A percentile compares a stretch with the other conserved stretches of the same genome.
Conservation (phyloP, 2,329 filamentous ascomycete genomes). For the Graphilbum ipis-grandicollis region DNA sequence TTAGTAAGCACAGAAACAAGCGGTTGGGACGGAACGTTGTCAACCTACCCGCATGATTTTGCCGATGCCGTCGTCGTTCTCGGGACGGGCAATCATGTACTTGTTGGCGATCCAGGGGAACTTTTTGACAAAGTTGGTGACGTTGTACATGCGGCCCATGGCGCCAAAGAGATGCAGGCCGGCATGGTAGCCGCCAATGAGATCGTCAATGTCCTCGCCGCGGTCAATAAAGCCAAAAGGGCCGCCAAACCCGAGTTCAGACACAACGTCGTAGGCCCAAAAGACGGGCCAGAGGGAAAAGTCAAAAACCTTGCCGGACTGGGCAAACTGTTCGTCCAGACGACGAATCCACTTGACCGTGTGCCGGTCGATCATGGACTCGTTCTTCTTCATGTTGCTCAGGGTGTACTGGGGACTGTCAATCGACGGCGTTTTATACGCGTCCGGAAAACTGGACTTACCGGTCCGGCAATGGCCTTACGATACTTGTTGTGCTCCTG, state of each 20-base stretch:
- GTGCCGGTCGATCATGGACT: constrained; percentile 32
- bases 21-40: too few relatives aligned
- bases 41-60: constrained; percentile 25
- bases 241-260: constrained; percentile 35
- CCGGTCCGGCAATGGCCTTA: constrained; percentile 34
- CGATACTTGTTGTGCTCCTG: constrained; percentile 31
- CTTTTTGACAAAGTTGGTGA: constrained; percentile 35
- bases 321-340: constrained; percentile 27
- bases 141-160: constrained; percentile 32
- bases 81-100: constrained; percentile 33
- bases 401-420: constrained; percentile 31
- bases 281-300: constrained; percentile 38
- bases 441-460: too few relatives aligned
- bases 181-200: constrained; percentile 37
- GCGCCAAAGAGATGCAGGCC: constrained; percentile 32
- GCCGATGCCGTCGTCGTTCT: constrained; percentile 35
- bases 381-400: constrained; percentile 39
- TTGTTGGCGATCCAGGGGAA: constrained; percentile 27
- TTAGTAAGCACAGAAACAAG: background rate
- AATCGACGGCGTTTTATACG: too few relatives aligned
- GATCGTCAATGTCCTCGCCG: constrained; percentile 30
- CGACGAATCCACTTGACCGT: constrained; percentile 31
- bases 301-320: constrained; percentile 27
- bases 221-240: constrained; percentile 37
- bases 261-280: constrained; percentile 40